Conservation (phyloP, 148 eudicot genomes). For the Nepenthes mirabilis region DNA sequence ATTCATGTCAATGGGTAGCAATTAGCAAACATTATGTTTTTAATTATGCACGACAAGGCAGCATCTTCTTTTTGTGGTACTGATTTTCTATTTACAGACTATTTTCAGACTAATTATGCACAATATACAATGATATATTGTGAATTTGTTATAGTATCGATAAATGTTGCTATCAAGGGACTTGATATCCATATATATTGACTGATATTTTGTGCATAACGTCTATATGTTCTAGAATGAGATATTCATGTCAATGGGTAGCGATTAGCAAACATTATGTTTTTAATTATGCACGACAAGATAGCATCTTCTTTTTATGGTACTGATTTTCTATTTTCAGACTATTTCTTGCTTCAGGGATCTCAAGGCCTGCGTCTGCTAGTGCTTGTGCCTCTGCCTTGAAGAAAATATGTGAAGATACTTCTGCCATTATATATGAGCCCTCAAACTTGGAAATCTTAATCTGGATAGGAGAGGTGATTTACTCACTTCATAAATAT, state of each 20-base stretch:
- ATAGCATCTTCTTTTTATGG: neutral
- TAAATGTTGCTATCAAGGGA: too few relatives aligned
- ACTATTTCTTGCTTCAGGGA: slow-evolving; percentile 85
- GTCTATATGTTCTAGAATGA: too few relatives aligned
- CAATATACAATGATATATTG: too few relatives aligned
- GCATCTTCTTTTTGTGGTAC: too few relatives aligned
- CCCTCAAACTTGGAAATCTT: slow-evolving; percentile 75
- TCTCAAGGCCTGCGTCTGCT: slow-evolving; percentile 59
- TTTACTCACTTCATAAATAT: slow-evolving; percentile 7
- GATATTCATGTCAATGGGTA: neutral
- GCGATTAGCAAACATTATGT: neutral
- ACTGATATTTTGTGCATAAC: too few relatives aligned
- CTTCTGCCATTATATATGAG: slow-evolving; percentile 42
- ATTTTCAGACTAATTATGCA: too few relatives aligned
- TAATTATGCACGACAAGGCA: too few relatives aligned
- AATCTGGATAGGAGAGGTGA: slow-evolving; percentile 93
- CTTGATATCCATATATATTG: too few relatives aligned
- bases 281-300: neutral
- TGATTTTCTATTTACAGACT: too few relatives aligned
- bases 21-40: too few relatives aligned
- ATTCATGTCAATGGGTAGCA: too few relatives aligned
- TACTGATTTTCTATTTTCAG: slow-evolving; percentile 41
- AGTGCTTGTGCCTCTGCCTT: slow-evolving; percentile 80
- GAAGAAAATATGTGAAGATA: slow-evolving; percentile 92
- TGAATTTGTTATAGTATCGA: too few relatives aligned